Evolutionary conservation across 257 asterid genomes (phyloP).

Genomic region (Penstemon eatonii): DNA sequence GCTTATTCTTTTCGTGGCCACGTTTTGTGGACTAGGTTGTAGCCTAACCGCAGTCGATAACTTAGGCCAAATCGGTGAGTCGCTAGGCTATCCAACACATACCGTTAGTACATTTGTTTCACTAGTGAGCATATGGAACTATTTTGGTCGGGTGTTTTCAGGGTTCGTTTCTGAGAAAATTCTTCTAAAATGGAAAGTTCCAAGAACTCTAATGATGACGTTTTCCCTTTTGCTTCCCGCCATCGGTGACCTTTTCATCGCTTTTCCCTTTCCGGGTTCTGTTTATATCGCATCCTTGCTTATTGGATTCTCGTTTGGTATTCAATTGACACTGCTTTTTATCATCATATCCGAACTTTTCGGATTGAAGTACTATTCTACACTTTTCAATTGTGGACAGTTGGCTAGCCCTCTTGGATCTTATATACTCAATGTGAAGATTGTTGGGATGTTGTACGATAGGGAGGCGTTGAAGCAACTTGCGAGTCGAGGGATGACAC

Average conservation of each 20-base stretch:
- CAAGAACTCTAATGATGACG: conserved; percentile 42
- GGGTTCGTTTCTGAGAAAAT: conserved; percentile 38
- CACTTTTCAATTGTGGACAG: conserved; percentile 42
- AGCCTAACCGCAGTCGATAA: conserved; percentile 41
- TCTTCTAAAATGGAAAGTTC: conserved; percentile 28
- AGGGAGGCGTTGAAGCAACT: conserved; percentile 38
- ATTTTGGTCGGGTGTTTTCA: conserved; percentile 37
- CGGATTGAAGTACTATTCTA: conserved; percentile 38
- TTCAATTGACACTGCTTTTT: conserved; percentile 35
- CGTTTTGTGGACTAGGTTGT: conserved; percentile 41
- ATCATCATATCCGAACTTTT: conserved; percentile 40
- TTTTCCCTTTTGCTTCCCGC: conserved; percentile 27
- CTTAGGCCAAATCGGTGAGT: conserved; percentile 40
- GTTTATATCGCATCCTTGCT: conserved; percentile 33
- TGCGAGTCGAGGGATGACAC: conserved; percentile 24
- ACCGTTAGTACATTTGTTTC: conserved; percentile 41
- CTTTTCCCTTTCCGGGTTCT: conserved; percentile 34
- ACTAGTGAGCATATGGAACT: conserved; percentile 44
- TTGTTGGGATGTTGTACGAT: conserved; percentile 36
- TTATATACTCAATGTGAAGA: conserved; percentile 32
- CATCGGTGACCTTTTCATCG: conserved; percentile 33
- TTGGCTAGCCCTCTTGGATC: conserved; percentile 43
- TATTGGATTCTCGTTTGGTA: conserved; percentile 36
- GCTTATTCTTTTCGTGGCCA: conserved; percentile 35
- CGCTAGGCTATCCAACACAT: conserved; percentile 34